Conservation (phyloP, 2,329 filamentous ascomycete genomes). For the Cladobotryum mycophilum region DNA sequence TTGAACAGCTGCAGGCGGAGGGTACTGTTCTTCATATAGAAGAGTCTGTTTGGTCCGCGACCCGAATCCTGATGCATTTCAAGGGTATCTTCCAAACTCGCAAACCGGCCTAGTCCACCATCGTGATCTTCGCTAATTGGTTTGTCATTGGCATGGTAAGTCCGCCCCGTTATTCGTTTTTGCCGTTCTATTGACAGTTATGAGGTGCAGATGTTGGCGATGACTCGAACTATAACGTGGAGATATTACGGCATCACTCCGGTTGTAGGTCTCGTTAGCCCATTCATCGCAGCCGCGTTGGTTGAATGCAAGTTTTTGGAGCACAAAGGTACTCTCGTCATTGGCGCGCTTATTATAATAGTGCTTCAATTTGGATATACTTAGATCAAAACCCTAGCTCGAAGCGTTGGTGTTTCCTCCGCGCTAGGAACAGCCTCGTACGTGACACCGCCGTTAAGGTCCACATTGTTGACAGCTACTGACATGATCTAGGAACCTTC, state of each 20-base stretch:
- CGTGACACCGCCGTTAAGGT: background rate
- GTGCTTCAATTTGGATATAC: slow-evolving; percentile 12
- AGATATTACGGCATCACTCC: slow-evolving; percentile 13
- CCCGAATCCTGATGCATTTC: slow-evolving; percentile 12
- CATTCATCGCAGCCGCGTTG: slow-evolving; percentile 5
- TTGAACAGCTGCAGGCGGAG: slow-evolving; percentile 9
- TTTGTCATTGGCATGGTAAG: slow-evolving; percentile 13
- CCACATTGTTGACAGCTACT: background rate
- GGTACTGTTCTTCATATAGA: slow-evolving; percentile 11
- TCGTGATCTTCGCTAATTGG: slow-evolving; percentile 10
- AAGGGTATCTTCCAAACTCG: slow-evolving; percentile 12
- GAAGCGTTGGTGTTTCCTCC: slow-evolving; percentile 11
- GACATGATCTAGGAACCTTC: slow-evolving; percentile 4
- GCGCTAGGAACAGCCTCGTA: slow-evolving; percentile 12
- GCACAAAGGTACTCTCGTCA: slow-evolving; percentile 5
- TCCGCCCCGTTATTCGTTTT: slow-evolving; percentile 9
- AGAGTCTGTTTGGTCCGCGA: slow-evolving; percentile 10
- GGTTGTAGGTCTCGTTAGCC: slow-evolving; percentile 8
- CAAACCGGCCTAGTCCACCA: slow-evolving; percentile 7
- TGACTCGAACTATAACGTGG: slow-evolving; percentile 12
- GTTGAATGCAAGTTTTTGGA: slow-evolving; percentile 10
- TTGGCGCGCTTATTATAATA: slow-evolving; percentile 7
- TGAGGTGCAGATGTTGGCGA: slow-evolving; percentile 6
- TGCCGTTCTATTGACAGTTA: slow-evolving; percentile 10
- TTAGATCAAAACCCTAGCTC: slow-evolving; percentile 10